Percentiles rank a stretch among this genome's conserved stretches.
These are phyloP conservation scores for Zygosaccharomyces bisporus DNA, from an alignment of 805 yeast genomes.

Conservation along the genomic window DNA sequence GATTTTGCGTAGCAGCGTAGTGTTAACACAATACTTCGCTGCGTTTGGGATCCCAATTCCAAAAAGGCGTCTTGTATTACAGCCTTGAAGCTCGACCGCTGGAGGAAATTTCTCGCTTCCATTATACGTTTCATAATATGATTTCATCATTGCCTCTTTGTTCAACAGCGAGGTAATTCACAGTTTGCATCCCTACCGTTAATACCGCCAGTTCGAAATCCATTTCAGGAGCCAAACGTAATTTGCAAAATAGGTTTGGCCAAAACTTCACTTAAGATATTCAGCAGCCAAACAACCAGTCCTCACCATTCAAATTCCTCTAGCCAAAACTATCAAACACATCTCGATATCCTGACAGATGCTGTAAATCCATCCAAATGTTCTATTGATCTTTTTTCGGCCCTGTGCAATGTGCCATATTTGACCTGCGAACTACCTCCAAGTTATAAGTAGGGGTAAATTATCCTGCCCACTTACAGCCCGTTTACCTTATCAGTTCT, in stretches of 20 bases:
- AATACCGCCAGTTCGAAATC: too few species aligned
- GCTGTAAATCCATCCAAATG: constrained; percentile 75
- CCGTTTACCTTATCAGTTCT: constrained; percentile 31
- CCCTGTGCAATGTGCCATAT: constrained; percentile 70
- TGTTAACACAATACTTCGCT: constrained; percentile 32
- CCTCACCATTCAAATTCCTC: constrained; percentile 41
- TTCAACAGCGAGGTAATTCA: constrained; percentile 51
- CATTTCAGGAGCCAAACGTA: constrained; percentile 48
- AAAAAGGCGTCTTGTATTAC: constrained; percentile 67
- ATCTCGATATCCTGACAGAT: constrained; percentile 81
- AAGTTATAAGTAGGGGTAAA: constrained; percentile 56
- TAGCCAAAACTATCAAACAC: constrained; percentile 82
- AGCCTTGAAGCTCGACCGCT: constrained; percentile 44
- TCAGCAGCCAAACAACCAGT: constrained; percentile 43
- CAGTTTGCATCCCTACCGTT: too few species aligned
- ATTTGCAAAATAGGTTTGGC: constrained; percentile 49
- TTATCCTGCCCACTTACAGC: constrained; percentile 18
- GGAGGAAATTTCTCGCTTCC: too few species aligned
- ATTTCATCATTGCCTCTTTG: constrained; percentile 34
- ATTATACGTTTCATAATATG: constrained; percentile 36
- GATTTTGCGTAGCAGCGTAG: constrained; percentile 38
- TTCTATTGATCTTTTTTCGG: constrained; percentile 53
- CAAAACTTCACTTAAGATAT: constrained; percentile 42
- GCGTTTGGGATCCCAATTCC: constrained; percentile 39
- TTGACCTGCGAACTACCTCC: constrained; percentile 53